phyloP scores from a whole-genome alignment of 225 moss, liverwort and hornwort genomes.

The Thuidium tamariscinum region DNA sequence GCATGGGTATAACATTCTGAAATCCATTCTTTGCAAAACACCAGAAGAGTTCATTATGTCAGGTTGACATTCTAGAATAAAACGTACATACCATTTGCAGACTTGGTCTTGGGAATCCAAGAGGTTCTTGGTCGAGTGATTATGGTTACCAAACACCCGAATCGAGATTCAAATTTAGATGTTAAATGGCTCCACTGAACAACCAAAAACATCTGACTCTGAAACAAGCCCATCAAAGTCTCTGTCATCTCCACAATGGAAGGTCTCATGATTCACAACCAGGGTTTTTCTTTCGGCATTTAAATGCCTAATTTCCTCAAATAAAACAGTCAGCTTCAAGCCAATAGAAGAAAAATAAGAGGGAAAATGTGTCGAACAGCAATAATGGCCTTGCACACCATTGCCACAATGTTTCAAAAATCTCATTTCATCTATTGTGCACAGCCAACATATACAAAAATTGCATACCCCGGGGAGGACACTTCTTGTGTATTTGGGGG shows the following conservation, averaged over 20 bases:
- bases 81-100: neutral
- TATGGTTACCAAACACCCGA: neutral
- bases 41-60: neutral
- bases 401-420: too few relatives aligned
- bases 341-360: too few relatives aligned
- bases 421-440: too few relatives aligned
- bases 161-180: neutral
- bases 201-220: neutral
- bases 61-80: neutral
- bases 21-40: neutral
- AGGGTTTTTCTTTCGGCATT: too few relatives aligned
- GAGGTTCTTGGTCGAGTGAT: neutral
- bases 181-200: neutral
- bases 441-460: too few relatives aligned
- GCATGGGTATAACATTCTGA: neutral
- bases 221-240: neutral
- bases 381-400: too few relatives aligned
- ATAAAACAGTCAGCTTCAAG: too few relatives aligned
- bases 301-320: too few relatives aligned
- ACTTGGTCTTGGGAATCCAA: neutral
- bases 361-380: too few relatives aligned
- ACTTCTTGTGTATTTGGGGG: too few relatives aligned
- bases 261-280: neutral
- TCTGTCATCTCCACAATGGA: neutral
- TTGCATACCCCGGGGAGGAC: too few relatives aligned